A percentile compares a stretch with the other conserved stretches of the same genome.
Conservation (phyloP, 176 grass and related monocot genomes). For the sorghum (Sorghum bicolor) region Sorghum_bicolor_NCBIv3 NC_012872.2:3151501-3152000, state of each 20-base stretch:
- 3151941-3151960: neutral
- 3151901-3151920: conserved; percentile 12
- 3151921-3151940: neutral
- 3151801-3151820: conserved; percentile 26
- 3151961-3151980: neutral
- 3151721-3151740: conserved; percentile 40
- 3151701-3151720: conserved; percentile 50
- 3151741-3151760: conserved; percentile 28
- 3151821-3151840: conserved; percentile 4
- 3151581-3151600: neutral
- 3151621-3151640: neutral
- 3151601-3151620: conserved; percentile 9
- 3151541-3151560: conserved; percentile 36
- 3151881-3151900: conserved; percentile 7
- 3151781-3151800: conserved; percentile 83
- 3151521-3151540: conserved; percentile 82
- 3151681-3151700: conserved; percentile 27
- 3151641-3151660: neutral
- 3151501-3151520: conserved; percentile 39
- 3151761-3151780: conserved; percentile 10
- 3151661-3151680: conserved; percentile 26
- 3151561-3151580: neutral
- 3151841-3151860: conserved; percentile 11
- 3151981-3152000: neutral
- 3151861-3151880: neutral